A percentile compares a stretch with the other conserved stretches of the same genome.
These are phyloP conservation scores for Lenzites betulinus DNA, from an alignment of 768 basidiomycete species.

Conservation along the genomic window DNA sequence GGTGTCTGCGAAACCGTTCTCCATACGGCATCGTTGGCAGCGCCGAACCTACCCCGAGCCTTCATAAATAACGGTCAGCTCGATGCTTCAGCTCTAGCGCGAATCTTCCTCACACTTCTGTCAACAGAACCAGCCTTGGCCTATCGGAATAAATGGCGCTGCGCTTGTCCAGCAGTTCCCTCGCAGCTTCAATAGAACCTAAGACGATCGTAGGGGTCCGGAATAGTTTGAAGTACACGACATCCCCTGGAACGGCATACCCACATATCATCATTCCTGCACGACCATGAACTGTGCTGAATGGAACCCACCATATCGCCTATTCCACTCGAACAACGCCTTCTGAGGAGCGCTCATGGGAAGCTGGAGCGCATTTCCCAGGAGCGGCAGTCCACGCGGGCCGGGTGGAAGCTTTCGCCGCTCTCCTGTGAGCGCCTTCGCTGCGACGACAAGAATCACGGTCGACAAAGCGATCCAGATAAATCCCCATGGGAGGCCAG, in stretches of 20 bases:
- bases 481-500: too few species aligned
- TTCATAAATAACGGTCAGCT: neutral
- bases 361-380: constrained; percentile 24
- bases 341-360: constrained; percentile 13
- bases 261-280: neutral
- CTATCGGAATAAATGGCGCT: constrained; percentile 30
- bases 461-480: too few species aligned
- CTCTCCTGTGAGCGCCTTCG: too few species aligned
- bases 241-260: constrained; percentile 24
- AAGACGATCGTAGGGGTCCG: constrained; percentile 27
- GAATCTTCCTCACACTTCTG: constrained; percentile 5
- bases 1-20: constrained; percentile 19
- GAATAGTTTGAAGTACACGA: constrained; percentile 22
- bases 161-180: constrained; percentile 32
- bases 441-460: too few species aligned
- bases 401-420: constrained; percentile 21
- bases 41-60: neutral
- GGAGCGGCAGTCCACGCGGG: constrained; percentile 17
- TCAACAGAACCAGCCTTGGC: constrained; percentile 24
- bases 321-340: constrained; percentile 16
- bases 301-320: constrained; percentile 14
- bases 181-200: constrained; percentile 26
- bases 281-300: too few species aligned
- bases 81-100: neutral
- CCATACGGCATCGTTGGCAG: neutral